phyloP scores from a whole-genome alignment of 805 yeast genomes.

The Dipodascopsis tothii region DNA sequence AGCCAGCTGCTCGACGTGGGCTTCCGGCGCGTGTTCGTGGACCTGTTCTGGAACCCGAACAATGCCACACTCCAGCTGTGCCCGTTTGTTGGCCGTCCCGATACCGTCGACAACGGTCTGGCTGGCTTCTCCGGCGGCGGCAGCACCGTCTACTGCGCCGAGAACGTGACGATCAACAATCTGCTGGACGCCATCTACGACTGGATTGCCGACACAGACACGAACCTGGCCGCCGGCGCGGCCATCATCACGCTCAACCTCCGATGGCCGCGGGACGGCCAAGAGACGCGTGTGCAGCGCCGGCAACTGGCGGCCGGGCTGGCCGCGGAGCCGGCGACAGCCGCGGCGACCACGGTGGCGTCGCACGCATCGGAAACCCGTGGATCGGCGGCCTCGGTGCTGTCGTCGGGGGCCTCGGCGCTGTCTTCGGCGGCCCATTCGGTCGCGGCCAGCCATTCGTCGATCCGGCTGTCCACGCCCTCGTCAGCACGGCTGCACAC shows the following conservation, averaged over 20 bases:
- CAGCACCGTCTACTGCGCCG: conserved; percentile 5
- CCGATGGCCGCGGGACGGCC: background rate
- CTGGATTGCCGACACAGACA: conserved; percentile 12
- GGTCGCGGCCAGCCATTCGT: background rate
- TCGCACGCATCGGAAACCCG: background rate
- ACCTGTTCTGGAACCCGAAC: conserved; percentile 46
- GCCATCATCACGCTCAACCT: conserved; percentile 15
- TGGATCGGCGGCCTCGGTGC: background rate
- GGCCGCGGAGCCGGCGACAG: conserved; percentile 1
- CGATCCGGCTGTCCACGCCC: background rate
- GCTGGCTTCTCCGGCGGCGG: conserved; percentile 2
- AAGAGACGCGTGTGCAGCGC: too few relatives aligned
- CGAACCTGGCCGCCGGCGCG: conserved; percentile 9
- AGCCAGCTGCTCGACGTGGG: conserved; percentile 32
- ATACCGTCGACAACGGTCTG: background rate
- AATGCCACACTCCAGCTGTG: conserved; percentile 46
- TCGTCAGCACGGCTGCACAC: background rate
- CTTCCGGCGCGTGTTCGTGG: conserved; percentile 34
- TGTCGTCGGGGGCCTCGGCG: background rate
- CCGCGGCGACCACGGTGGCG: background rate
- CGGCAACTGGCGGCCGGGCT: too few relatives aligned
- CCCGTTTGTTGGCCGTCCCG: conserved; percentile 34
- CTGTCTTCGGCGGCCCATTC: background rate
- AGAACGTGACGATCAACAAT: conserved; percentile 2
- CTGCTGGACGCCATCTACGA: conserved; percentile 8